These are phyloP conservation scores for Pseudogymnoascus sp. DNA, from an alignment of 2,329 filamentous ascomycete genomes.

Conservation along the genomic window DNA sequence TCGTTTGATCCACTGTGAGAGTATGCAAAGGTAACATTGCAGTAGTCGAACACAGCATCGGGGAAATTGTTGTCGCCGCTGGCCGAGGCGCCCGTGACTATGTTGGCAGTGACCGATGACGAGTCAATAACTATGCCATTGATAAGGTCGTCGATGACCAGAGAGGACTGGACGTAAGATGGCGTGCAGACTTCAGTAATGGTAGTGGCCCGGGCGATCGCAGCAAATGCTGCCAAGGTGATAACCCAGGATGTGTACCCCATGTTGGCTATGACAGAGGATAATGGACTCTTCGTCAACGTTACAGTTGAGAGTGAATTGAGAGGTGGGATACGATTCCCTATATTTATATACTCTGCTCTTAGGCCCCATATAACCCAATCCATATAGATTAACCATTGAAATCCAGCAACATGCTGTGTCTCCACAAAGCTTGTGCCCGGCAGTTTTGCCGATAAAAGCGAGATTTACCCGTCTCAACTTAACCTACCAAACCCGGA, in stretches of 20 bases:
- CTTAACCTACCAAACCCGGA: not conserved
- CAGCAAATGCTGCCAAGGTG: not conserved
- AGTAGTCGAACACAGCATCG: slow-evolving; percentile 33
- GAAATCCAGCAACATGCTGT: not conserved
- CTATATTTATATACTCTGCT: not conserved
- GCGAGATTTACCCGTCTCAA: not conserved
- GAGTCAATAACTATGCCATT: slow-evolving; percentile 22
- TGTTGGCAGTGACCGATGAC: slow-evolving; percentile 31
- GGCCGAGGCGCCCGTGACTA: slow-evolving; percentile 30
- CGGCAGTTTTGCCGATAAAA: not conserved
- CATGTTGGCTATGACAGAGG: slow-evolving; percentile 5
- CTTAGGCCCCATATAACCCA: not conserved
- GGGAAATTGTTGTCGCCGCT: slow-evolving; percentile 25
- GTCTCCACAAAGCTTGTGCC: slow-evolving; percentile 4
- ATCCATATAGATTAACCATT: not conserved
- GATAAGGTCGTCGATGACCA: not conserved
- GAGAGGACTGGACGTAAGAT: slow-evolving; percentile 8
- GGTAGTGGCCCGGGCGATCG: slow-evolving; percentile 5
- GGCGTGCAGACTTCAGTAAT: slow-evolving; percentile 8
- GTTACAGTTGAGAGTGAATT: not conserved
- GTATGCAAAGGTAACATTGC: slow-evolving; percentile 41
- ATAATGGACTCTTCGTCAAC: not conserved
- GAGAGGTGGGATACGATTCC: not conserved
- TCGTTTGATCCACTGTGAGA: slow-evolving; percentile 35
- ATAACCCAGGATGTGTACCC: not conserved